phyloP scores from a whole-genome alignment of 2,329 filamentous ascomycete species.

The Annulohypoxylon truncatum region DNA sequence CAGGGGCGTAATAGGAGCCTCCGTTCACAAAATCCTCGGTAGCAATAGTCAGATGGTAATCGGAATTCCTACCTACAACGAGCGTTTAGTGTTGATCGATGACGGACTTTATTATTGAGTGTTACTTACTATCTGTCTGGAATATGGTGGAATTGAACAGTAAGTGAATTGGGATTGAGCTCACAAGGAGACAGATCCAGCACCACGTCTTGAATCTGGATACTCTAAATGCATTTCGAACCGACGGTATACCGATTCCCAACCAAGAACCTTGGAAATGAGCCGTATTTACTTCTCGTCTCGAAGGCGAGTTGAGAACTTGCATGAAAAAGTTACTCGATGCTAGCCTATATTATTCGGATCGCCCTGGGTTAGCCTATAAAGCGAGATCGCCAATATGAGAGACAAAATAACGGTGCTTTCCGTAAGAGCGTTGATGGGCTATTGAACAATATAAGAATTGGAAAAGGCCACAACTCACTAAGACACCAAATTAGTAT shows the following conservation, averaged over 20 bases:
- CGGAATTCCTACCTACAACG: constrained; percentile 22
- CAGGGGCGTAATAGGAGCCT: constrained; percentile 31
- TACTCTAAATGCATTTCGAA: constrained; percentile 51
- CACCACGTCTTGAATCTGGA: constrained; percentile 38
- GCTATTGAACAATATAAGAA: no score
- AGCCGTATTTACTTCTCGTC: constrained; percentile 59
- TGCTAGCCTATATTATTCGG: constrained; percentile 50
- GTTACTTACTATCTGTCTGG: constrained; percentile 28
- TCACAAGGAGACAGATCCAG: constrained; percentile 37
- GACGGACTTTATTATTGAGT: background rate
- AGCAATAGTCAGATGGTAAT: constrained; percentile 40
- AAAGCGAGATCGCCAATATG: background rate
- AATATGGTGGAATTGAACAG: constrained; percentile 42
- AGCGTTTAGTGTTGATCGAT: no score
- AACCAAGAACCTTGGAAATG: constrained; percentile 57
- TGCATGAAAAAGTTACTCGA: constrained; percentile 65
- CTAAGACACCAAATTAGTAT: constrained; percentile 16
- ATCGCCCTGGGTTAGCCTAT: no score
- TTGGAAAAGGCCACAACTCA: no score
- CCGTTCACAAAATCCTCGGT: constrained; percentile 37
- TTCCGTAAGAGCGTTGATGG: background rate
- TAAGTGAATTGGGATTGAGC: constrained; percentile 42
- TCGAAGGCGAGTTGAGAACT: constrained; percentile 59
- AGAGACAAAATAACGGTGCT: no score
- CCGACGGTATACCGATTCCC: constrained; percentile 57